phyloP scores from a whole-genome alignment of 805 yeast genomes.

The Sugiyamaella marilandica region DNA sequence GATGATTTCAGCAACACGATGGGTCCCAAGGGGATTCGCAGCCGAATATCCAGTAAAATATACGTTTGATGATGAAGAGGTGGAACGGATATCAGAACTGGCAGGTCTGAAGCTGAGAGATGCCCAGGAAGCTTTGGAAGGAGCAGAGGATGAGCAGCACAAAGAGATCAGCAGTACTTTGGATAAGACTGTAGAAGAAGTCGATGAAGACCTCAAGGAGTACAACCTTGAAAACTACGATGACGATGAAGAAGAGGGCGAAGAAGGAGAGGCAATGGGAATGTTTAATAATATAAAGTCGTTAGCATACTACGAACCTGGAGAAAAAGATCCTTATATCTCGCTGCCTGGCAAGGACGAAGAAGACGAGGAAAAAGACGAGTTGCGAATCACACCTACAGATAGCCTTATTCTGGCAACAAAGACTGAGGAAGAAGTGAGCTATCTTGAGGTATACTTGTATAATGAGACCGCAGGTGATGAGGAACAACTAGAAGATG shows the following conservation, averaged over 20 bases:
- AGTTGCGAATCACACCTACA: constrained; percentile 79
- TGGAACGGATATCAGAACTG: constrained; percentile 82
- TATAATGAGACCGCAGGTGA: constrained; percentile 88
- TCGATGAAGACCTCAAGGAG: constrained; percentile 81
- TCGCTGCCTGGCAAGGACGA: constrained; percentile 50
- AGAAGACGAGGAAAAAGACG: constrained; percentile 77
- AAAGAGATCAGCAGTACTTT: constrained; percentile 12
- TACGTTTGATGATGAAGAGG: constrained; percentile 84
- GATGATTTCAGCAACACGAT: constrained; percentile 87
- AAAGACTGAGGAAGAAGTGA: constrained; percentile 92
- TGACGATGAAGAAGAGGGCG: constrained; percentile 52
- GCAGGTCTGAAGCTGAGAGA: constrained; percentile 79
- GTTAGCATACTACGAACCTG: constrained; percentile 38
- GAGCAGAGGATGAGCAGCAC: constrained; percentile 27
- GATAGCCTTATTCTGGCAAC: constrained; percentile 88
- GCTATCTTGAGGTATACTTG: constrained; percentile 86
- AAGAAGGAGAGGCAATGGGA: constrained; percentile 40
- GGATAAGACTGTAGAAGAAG: constrained; percentile 9
- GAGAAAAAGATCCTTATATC: constrained; percentile 55
- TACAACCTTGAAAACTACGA: constrained; percentile 76
- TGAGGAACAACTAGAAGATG: constrained; percentile 49
- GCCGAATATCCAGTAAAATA: constrained; percentile 87
- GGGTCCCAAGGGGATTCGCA: constrained; percentile 97
- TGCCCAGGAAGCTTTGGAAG: constrained; percentile 60
- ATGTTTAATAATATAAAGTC: constrained; percentile 43